Conservation (phyloP, 352 stramenopile species). For the Phytophthora podocarpi region DNA sequence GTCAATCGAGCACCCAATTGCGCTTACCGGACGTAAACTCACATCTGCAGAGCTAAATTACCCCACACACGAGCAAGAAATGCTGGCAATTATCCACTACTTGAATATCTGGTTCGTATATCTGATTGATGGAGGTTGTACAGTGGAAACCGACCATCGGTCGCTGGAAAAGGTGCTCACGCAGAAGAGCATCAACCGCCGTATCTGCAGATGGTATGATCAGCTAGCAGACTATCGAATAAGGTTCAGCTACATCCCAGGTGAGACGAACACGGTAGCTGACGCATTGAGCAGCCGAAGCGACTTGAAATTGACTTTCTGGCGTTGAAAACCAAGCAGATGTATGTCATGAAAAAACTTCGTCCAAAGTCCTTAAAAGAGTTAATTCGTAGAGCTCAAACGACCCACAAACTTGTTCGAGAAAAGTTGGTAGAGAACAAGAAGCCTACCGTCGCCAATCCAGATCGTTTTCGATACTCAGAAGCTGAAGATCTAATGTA, state of each 20-base stretch:
- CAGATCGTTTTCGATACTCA: conserved; percentile 8
- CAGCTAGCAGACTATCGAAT: neutral
- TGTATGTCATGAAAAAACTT: neutral
- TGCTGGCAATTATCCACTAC: conserved; percentile 13
- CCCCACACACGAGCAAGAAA: conserved; percentile 21
- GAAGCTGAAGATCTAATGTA: conserved; percentile 3
- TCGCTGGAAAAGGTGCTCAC: conserved; percentile 10
- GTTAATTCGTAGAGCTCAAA: conserved; percentile 12
- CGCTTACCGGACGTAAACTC: conserved; percentile 5
- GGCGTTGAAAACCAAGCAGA: neutral
- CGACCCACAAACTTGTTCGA: no score
- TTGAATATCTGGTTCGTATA: conserved; percentile 17
- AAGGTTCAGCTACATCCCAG: conserved; percentile 3
- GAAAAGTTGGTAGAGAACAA: no score
- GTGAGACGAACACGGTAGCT: conserved; percentile 6
- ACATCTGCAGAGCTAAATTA: conserved; percentile 17
- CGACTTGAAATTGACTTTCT: conserved; percentile 13
- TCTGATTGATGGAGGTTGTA: conserved; percentile 4
- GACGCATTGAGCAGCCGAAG: neutral
- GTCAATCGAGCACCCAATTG: conserved; percentile 7
- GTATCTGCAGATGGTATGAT: conserved; percentile 10
- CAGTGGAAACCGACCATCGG: conserved; percentile 6
- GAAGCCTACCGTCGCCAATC: neutral
- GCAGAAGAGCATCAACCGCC: conserved; percentile 4
- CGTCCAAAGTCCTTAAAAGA: neutral